Evolutionary conservation across 2,329 filamentous ascomycete genomes (phyloP), one percentile per base, ranked within the genome.

Genomic region (Ustilaginoidea virens): DNA sequence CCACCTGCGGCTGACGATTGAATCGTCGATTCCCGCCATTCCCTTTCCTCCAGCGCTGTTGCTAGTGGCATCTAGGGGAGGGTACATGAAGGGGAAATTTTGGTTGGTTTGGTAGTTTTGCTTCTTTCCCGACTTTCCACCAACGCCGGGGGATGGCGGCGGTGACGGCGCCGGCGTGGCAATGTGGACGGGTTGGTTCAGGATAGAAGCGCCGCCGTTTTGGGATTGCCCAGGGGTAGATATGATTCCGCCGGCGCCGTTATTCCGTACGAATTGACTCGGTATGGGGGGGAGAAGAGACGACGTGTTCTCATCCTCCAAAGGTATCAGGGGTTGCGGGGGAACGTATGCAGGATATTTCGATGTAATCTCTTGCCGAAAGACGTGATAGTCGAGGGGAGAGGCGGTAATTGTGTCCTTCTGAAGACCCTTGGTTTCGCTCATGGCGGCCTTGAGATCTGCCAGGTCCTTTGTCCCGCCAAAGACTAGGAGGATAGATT

Each of bases 41-140:
- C 86, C 86, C 48, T 92, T 94, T 1, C 87, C 87, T 28, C 90
- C 87, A 21, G 87, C 75, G 41, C 78, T 80, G 47, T 92, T 93
- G 53, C 85, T 93, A 15, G 74, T 77, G 36, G 76, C 77, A 52
- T 94, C 87, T 12, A 94, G 60, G 1, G 90, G 90, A 2, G 90
- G 90, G 42, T 98, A 98, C 58, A 98, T 74, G 47, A 98, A 96
- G 0, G 90, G 90, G 39, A 98, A 96, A 47, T 94, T 90, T 44
- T 98, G 90, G 46, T 98, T 98, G 0, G 90, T 98, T 51, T 98
- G 90, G 45, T 98, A 98, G 42, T 96, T 98, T 46, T 98, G 90
- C 49, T 98, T 98, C 62, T 98, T 98, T 1, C 80, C 86, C 29
- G 80, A 82, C 51, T 96, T 98, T 1, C 85, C 85, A 16, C 85